Conservation (phyloP, 1,139 yeast species). For the Zygosaccharomyces pseudobailii region DNA sequence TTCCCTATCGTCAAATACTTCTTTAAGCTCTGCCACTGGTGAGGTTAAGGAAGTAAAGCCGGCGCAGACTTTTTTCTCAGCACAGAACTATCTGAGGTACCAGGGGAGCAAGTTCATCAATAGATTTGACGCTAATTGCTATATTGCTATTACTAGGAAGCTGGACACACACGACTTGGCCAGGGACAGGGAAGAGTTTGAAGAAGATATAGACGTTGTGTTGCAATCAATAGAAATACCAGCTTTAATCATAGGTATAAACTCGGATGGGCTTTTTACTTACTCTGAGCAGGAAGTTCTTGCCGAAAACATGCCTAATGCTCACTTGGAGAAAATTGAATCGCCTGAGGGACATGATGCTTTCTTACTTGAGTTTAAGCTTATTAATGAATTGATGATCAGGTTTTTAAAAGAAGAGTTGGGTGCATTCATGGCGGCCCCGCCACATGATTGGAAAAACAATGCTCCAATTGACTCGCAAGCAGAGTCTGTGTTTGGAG, state of each 20-base stretch:
- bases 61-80: constrained; percentile 88
- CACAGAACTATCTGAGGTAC: constrained; percentile 88
- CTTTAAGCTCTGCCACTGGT: constrained; percentile 21
- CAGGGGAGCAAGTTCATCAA: constrained; percentile 87
- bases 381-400: constrained; percentile 66
- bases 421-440: constrained; percentile 36
- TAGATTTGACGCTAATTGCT: constrained; percentile 94
- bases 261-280: constrained; percentile 90
- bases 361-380: constrained; percentile 79
- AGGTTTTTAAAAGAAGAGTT: constrained; percentile 56
- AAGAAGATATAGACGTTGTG: constrained; percentile 41
- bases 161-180: constrained; percentile 93
- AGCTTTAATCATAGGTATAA: constrained; percentile 78
- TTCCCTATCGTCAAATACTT: constrained; percentile 29
- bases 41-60: constrained; percentile 35
- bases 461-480: constrained; percentile 53
- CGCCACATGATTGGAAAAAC: constrained; percentile 36
- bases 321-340: constrained; percentile 62
- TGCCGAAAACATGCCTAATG: constrained; percentile 69
- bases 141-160: constrained; percentile 87
- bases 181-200: constrained; percentile 56
- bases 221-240: constrained; percentile 62
- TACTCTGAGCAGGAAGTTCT: constrained; percentile 83
- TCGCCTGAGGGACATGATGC: constrained; percentile 99
- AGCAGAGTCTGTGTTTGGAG: constrained; percentile 84